phyloP scores from a whole-genome alignment of 176 grass and related monocot species.

The Oryza glumipatula region DNA sequence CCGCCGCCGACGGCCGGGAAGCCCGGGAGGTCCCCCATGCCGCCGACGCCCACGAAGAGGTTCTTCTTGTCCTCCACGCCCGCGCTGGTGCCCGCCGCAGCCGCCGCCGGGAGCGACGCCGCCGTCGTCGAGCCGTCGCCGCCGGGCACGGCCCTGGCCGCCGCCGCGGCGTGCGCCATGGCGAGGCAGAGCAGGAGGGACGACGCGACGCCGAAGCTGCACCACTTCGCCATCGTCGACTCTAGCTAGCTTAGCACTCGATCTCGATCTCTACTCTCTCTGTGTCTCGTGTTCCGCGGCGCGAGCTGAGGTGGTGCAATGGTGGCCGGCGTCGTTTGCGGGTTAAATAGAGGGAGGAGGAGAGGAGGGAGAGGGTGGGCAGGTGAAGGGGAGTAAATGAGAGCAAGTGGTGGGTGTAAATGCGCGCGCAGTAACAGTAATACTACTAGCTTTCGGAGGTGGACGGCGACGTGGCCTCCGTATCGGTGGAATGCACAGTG shows the following conservation, averaged over 20 bases:
- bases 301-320: neutral
- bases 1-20: constrained; percentile 49
- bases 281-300: neutral
- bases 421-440: neutral
- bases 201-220: neutral
- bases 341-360: constrained; percentile 41
- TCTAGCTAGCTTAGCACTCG: neutral
- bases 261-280: neutral
- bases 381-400: constrained; percentile 34
- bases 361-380: neutral
- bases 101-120: constrained; percentile 15
- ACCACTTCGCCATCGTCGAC: constrained; percentile 47
- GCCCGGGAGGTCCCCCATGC: constrained; percentile 59
- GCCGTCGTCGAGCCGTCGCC: neutral
- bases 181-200: constrained; percentile 44
- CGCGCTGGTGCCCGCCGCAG: neutral
- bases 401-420: neutral
- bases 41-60: constrained; percentile 57
- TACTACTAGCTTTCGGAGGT: neutral
- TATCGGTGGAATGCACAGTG: too few species aligned
- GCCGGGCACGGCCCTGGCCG: constrained; percentile 15
- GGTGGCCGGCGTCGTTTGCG: neutral
- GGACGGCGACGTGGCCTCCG: neutral
- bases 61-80: constrained; percentile 54
- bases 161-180: constrained; percentile 15